A percentile compares a stretch with the other conserved stretches of the same genome.
Evolutionary conservation across 768 basidiomycete species (phyloP).

Genomic region (Rhodocollybia butyracea): DNA sequence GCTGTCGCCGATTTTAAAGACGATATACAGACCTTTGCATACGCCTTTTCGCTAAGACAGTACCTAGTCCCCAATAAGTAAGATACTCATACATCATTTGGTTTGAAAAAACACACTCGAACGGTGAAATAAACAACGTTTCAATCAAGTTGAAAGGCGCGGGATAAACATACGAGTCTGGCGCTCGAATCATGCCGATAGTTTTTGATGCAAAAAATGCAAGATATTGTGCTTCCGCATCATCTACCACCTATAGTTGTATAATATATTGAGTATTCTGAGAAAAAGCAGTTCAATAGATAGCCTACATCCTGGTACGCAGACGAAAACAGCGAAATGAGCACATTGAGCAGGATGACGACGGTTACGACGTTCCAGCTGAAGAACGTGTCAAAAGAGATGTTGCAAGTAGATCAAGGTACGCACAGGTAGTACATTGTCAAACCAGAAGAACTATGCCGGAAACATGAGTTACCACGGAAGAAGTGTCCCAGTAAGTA

Average conservation of each 20-base stretch:
- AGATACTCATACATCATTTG: neutral
- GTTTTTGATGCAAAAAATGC: slow-evolving; percentile 90
- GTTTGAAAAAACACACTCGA: slow-evolving; percentile 69
- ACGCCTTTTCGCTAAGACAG: slow-evolving; percentile 46
- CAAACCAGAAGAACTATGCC: slow-evolving; percentile 51
- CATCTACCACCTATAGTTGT: slow-evolving; percentile 76
- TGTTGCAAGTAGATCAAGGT: neutral
- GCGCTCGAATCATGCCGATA: slow-evolving; percentile 79
- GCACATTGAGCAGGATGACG: slow-evolving; percentile 85
- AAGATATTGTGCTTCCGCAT: slow-evolving; percentile 88
- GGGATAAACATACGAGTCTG: slow-evolving; percentile 84
- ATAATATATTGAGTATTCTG: neutral
- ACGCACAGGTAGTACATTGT: slow-evolving; percentile 77
- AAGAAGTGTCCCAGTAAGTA: neutral
- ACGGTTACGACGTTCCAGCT: slow-evolving; percentile 85
- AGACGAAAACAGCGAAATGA: slow-evolving; percentile 94
- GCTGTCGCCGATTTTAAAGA: neutral
- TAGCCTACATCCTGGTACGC: slow-evolving; percentile 78
- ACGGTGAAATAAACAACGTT: slow-evolving; percentile 71
- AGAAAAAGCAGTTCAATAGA: neutral
- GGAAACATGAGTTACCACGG: slow-evolving; percentile 3
- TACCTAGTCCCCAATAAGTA: slow-evolving; percentile 31
- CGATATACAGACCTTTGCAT: slow-evolving; percentile 46
- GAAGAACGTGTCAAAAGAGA: neutral
- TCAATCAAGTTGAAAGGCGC: slow-evolving; percentile 93